Evolutionary conservation across 2,329 filamentous ascomycete species (phyloP).

Genomic region (Metarhizium brunneum): DNA sequence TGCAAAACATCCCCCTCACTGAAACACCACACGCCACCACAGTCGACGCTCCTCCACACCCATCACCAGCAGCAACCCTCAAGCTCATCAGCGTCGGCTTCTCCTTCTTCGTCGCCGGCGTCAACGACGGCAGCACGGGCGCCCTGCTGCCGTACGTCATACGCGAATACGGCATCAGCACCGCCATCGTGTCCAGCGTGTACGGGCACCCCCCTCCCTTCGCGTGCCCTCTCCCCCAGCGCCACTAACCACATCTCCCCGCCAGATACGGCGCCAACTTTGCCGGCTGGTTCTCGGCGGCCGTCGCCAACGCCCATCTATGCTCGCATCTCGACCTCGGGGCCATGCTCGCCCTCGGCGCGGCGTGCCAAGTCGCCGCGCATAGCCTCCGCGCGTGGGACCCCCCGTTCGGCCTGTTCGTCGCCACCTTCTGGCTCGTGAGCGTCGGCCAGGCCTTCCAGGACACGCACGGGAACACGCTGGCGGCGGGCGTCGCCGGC

Average conservation of each 20-base stretch:
- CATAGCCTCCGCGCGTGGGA: conserved; percentile 46
- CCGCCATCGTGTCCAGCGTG: conserved; percentile 40
- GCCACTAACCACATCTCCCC: neutral
- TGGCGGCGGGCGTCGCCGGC: neutral
- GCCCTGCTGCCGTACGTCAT: conserved; percentile 55
- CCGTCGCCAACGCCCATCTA: conserved; percentile 45
- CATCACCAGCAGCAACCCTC: conserved; percentile 16
- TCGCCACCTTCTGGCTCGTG: conserved; percentile 47
- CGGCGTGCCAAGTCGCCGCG: conserved; percentile 42
- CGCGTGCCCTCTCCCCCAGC: neutral
- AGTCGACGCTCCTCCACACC: too few relatives aligned
- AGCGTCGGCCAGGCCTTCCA: conserved; percentile 53
- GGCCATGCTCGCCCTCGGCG: conserved; percentile 46
- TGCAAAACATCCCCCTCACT: too few relatives aligned
- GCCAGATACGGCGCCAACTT: conserved; percentile 49
- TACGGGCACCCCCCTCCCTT: conserved; percentile 15
- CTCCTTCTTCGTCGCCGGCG: conserved; percentile 56
- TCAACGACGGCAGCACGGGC: conserved; percentile 56
- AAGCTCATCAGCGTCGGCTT: conserved; percentile 47
- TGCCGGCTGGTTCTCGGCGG: conserved; percentile 49
- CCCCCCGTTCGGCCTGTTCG: conserved; percentile 48
- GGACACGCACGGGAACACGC: conserved; percentile 26
- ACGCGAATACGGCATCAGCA: conserved; percentile 43
- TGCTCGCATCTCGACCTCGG: conserved; percentile 44
- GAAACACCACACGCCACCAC: too few relatives aligned